These are phyloP conservation scores for Pinus taeda DNA, from an alignment of 75 land plant genomes.

Conservation along the genomic window DNA sequence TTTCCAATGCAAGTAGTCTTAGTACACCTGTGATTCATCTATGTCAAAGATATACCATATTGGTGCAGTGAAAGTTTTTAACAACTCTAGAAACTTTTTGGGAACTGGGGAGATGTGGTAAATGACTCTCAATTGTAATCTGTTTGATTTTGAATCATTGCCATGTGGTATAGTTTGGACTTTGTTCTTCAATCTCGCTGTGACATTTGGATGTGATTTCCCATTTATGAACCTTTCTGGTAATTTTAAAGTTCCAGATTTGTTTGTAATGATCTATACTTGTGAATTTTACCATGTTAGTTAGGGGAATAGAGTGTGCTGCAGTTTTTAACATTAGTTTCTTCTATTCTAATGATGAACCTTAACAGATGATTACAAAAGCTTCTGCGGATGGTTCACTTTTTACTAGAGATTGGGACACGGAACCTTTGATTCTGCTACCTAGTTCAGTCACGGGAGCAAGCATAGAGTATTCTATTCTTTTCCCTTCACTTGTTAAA, in stretches of 20 bases:
- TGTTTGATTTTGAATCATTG: background rate
- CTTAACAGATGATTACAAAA: constrained; percentile 70
- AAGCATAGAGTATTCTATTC: constrained; percentile 37
- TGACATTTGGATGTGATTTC: background rate
- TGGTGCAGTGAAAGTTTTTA: background rate
- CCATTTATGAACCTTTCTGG: background rate
- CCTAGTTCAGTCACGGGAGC: constrained; percentile 30
- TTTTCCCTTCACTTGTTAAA: background rate
- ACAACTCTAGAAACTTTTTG: background rate
- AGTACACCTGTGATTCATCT: too few species aligned
- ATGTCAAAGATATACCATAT: background rate
- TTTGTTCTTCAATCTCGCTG: background rate
- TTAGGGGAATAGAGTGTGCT: background rate
- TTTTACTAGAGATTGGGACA: constrained; percentile 84
- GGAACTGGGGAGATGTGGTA: background rate
- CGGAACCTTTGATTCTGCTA: constrained; percentile 85
- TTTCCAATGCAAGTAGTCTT: too few species aligned
- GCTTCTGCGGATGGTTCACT: constrained; percentile 90
- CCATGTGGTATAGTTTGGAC: background rate
- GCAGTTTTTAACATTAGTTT: background rate
- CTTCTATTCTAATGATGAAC: background rate
- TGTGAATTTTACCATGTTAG: background rate
- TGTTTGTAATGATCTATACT: background rate
- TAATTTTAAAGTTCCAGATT: background rate
- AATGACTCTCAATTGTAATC: background rate